Evolutionary conservation across 108 stramenopile genomes (phyloP).

Genomic region (Mediolabrus comicus): DNA sequence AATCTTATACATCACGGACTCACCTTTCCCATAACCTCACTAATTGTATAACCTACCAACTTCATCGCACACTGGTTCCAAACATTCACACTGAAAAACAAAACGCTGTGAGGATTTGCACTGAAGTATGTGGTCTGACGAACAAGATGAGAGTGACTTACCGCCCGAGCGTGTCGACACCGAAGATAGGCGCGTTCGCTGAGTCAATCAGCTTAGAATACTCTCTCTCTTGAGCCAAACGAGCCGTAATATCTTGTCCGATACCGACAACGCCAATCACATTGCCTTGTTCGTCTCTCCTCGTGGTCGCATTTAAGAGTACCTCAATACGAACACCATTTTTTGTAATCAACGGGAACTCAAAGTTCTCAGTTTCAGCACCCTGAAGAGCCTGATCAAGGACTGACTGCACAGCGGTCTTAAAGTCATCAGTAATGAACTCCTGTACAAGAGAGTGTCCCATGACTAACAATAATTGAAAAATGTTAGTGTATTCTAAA

Average conservation of each 20-base stretch:
- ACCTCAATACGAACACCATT: slow-evolving; percentile 37
- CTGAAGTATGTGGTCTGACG: neutral
- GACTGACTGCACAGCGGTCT: slow-evolving; percentile 54
- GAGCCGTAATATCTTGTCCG: slow-evolving; percentile 73
- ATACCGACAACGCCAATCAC: slow-evolving; percentile 67
- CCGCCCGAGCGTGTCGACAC: slow-evolving; percentile 41
- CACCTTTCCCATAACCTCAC: slow-evolving; percentile 49
- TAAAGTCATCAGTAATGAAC: slow-evolving; percentile 63
- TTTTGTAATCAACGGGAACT: slow-evolving; percentile 53
- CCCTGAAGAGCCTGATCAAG: slow-evolving; percentile 47
- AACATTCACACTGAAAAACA: slow-evolving; percentile 45
- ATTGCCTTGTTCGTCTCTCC: slow-evolving; percentile 48
- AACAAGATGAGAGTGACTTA: no score
- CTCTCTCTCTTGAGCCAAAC: slow-evolving; percentile 51
- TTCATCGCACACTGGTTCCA: slow-evolving; percentile 53
- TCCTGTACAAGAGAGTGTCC: slow-evolving; percentile 59
- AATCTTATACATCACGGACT: no score
- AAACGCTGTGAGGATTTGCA: slow-evolving; percentile 13
- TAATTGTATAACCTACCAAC: slow-evolving; percentile 20
- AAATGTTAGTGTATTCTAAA: no score
- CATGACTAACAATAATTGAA: no score
- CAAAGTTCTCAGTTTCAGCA: slow-evolving; percentile 53
- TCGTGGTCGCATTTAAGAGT: slow-evolving; percentile 54
- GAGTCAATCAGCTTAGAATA: slow-evolving; percentile 70
- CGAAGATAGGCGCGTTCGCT: slow-evolving; percentile 52